These are phyloP conservation scores for Mycena galericulata DNA, from an alignment of 768 basidiomycete genomes.

Conservation along the genomic window DNA sequence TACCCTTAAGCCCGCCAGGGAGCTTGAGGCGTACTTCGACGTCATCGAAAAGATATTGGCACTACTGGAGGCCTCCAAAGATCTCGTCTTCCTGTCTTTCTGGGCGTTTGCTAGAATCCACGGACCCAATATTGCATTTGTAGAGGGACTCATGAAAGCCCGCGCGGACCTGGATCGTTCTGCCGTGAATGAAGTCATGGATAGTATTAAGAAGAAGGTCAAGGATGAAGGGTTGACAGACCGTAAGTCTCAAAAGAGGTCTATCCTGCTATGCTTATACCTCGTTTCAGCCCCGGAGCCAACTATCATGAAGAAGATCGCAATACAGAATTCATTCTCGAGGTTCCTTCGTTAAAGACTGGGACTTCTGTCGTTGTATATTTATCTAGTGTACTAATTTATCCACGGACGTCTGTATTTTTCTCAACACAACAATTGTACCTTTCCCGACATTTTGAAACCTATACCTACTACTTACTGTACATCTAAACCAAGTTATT, in stretches of 20 bases:
- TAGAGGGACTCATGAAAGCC: constrained; percentile 90
- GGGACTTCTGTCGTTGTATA: background rate
- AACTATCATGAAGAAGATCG: constrained; percentile 92
- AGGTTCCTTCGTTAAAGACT: constrained; percentile 68
- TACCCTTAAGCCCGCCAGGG: constrained; percentile 79
- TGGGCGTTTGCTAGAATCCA: constrained; percentile 94
- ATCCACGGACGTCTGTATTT: constrained; percentile 30
- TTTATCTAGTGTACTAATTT: constrained; percentile 1
- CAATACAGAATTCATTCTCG: constrained; percentile 79
- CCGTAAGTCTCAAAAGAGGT: constrained; percentile 63
- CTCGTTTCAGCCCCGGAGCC: constrained; percentile 73
- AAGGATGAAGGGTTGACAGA: constrained; percentile 88
- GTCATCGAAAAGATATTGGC: constrained; percentile 86
- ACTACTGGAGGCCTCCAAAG: constrained; percentile 87
- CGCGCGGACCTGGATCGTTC: constrained; percentile 93
- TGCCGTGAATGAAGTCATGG: constrained; percentile 91
- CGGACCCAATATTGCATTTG: constrained; percentile 92
- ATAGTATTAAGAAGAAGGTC: constrained; percentile 91
- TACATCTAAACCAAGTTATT: no score
- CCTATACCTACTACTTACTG: no score
- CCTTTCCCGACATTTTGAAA: no score
- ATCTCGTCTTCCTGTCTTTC: constrained; percentile 92
- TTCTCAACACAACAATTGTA: constrained; percentile 25
- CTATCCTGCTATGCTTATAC: constrained; percentile 21
- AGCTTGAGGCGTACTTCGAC: constrained; percentile 86